Evolutionary conservation across 2,329 filamentous ascomycete genomes (phyloP), one percentile per base, ranked within the genome.

Genomic region (Grosmannia clavigera): DNA sequence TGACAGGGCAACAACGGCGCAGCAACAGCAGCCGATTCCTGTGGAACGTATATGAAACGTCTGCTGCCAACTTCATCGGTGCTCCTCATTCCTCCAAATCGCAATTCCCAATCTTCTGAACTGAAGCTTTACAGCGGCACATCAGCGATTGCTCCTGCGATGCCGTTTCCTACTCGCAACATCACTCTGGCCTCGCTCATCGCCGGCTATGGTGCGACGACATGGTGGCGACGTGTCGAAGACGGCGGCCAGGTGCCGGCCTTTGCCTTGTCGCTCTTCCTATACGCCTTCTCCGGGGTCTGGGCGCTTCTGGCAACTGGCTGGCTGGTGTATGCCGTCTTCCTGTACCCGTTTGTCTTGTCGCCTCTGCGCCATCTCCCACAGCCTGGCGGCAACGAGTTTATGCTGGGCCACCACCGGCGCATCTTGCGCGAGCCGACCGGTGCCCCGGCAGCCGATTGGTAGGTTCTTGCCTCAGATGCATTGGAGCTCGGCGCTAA

Each of bases 321-420:
- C 3, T 78, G 71, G 68, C 67, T 52, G 19, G 16, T 74, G n/a
- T 82, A 75, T 72, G 64, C 64, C 2, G 65, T 77, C 27, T 68
- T 80, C 50, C 67, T 81, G 38, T 81, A 77, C 64, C 79, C 79
- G 19, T 73, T 74, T 33, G 68, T 74, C 64, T 72, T 80, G 64
- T 82, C 80, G 25, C 77, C 78, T 2, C 69, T 82, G 60, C 71
- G 75, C 19, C 70, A 73, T 57, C 68, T 82, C 6, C 80, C 80
- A 2, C 73, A 74, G 51, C 77, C 78, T 0, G 63, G 66, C 2
- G 71, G 69, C 22, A 72, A 70, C 52, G 75, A 76, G 48, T 81
- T 73, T 69, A 70, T 77, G 33, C 71, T 76, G 61, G 80, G 80
- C n/a, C 78, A 82, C 54, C 76, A 71, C 31, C 60, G 64, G 31